Base-by-base conservation (phyloP, 768 basidiomycete species). In the Tulasnella sp. region DNA sequence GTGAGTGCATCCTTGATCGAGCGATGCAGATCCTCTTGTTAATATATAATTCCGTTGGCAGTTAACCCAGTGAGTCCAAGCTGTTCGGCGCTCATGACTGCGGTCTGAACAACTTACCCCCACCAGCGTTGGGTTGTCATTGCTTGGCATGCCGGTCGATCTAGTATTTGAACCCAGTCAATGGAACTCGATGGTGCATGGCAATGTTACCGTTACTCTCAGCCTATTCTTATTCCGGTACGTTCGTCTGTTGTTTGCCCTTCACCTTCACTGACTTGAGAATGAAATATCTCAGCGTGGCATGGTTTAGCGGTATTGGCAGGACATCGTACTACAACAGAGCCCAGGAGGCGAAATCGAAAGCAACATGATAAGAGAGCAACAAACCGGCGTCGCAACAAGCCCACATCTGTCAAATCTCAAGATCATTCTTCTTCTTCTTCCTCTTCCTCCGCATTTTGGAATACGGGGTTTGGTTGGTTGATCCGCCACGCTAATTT, bases 391-490 rank as follows among this genome's bases (percentile, higher is more conserved):
- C n/a, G n/a, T n/a, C n/a, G n/a, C n/a, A n/a, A n/a, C n/a, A n/a
- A n/a, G n/a, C n/a, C n/a, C n/a, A n/a, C n/a, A n/a, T n/a, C n/a
- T n/a, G n/a, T n/a, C n/a, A n/a, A n/a, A n/a, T n/a, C n/a, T n/a
- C n/a, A n/a, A n/a, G n/a, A n/a, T n/a, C n/a, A 59, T 65, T 19
- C 26, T 65, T 65, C 64, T 34, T 65, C 64, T 34, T 88, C 86
- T 75, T 86, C 84, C 69, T 85, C 82, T 76, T 85, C 82, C 75
- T 84, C 82, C 72, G 80, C 85, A 73, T 87, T 82, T 65, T 88
- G 86, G 79, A 95, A 95, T 73, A 96, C 91, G 0, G 94, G 87
- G 79, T 88, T 87, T 70, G 94, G 93, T 79, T 95, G 93, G 81
- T 90, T 94, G 77, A 83, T 80, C 81, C 84, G 86, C 93, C 94